Conservation (phyloP, 768 basidiomycete species). For the Naganishia kalamii region DNA sequence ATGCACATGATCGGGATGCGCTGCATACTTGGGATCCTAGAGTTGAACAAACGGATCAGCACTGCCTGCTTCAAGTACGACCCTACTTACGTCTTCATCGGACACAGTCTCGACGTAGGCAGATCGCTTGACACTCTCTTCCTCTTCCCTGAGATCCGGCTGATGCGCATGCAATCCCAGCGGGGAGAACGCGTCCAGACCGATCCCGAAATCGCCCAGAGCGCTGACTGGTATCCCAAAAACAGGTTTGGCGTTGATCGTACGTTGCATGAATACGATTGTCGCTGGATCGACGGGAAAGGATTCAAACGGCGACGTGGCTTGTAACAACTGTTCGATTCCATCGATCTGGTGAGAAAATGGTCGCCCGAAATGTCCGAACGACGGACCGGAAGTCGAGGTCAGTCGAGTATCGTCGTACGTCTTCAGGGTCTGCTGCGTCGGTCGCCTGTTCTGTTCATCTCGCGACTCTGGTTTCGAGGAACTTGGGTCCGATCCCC, state of each 20-base stretch:
- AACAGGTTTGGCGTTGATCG: conserved; percentile 16
- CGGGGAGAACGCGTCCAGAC: conserved; percentile 9
- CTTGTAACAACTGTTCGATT: not conserved
- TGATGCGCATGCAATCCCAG: conserved; percentile 2
- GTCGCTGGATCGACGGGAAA: conserved; percentile 8
- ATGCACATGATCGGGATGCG: no score
- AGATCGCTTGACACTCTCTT: conserved; percentile 22
- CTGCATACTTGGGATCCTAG: not conserved
- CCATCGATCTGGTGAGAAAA: conserved; percentile 36
- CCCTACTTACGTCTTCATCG: conserved; percentile 36
- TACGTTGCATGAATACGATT: conserved; percentile 26
- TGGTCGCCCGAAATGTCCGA: conserved; percentile 42
- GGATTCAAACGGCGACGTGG: not conserved
- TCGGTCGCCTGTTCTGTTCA: not conserved
- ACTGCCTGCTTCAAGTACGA: not conserved
- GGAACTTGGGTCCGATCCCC: not conserved
- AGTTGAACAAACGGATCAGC: not conserved
- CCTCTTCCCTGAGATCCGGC: conserved; percentile 12
- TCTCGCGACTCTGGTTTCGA: not conserved
- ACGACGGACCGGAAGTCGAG: conserved; percentile 38
- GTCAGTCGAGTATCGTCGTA: conserved; percentile 33
- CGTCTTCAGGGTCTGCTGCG: conserved; percentile 5
- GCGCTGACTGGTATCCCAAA: conserved; percentile 18
- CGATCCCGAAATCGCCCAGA: conserved; percentile 9
- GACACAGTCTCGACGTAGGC: conserved; percentile 44